Percentiles rank a stretch among this genome's conserved stretches.
Conservation (phyloP, 495 filamentous ascomycete species). For the Lindgomyces ingoldianus region DNA sequence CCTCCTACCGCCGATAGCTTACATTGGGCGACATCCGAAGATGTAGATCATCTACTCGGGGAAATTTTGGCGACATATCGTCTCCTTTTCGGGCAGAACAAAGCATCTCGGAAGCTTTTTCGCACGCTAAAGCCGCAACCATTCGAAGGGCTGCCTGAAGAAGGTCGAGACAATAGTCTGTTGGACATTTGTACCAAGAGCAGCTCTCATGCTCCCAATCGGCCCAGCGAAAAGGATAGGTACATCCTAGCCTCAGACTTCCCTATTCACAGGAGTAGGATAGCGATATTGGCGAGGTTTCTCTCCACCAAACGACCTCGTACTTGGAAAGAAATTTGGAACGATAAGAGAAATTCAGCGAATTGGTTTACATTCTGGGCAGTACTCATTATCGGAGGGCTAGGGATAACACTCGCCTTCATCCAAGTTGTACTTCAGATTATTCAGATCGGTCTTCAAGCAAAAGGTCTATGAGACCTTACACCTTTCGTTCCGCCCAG, state of each 20-base stretch:
- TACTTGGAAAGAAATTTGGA: constrained; percentile 30
- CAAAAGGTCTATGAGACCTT: background rate
- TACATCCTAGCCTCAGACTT: constrained; percentile 23
- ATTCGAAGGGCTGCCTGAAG: constrained; percentile 23
- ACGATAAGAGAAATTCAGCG: constrained; percentile 24
- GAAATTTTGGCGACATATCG: constrained; percentile 35
- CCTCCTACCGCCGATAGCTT: background rate
- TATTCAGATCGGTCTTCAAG: constrained; percentile 22
- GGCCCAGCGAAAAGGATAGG: background rate
- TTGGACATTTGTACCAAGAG: background rate
- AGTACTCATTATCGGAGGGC: constrained; percentile 15
- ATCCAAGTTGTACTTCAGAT: constrained; percentile 31
- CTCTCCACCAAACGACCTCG: constrained; percentile 12
- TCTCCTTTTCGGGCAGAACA: constrained; percentile 37
- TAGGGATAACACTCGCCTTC: constrained; percentile 19
- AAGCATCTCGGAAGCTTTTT: constrained; percentile 24
- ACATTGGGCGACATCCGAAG: constrained; percentile 22
- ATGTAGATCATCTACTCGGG: constrained; percentile 22
- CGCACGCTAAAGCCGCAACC: constrained; percentile 30
- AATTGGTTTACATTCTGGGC: constrained; percentile 27
- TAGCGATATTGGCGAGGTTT: constrained; percentile 11
- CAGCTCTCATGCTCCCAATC: background rate
- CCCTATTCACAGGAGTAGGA: constrained; percentile 18
- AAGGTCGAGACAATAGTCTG: constrained; percentile 3
- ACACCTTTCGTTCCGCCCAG: constrained; percentile 39